Evolutionary conservation across 1,284 basidiomycete genomes (phyloP).

Genomic region (Malassezia obtusa): DNA sequence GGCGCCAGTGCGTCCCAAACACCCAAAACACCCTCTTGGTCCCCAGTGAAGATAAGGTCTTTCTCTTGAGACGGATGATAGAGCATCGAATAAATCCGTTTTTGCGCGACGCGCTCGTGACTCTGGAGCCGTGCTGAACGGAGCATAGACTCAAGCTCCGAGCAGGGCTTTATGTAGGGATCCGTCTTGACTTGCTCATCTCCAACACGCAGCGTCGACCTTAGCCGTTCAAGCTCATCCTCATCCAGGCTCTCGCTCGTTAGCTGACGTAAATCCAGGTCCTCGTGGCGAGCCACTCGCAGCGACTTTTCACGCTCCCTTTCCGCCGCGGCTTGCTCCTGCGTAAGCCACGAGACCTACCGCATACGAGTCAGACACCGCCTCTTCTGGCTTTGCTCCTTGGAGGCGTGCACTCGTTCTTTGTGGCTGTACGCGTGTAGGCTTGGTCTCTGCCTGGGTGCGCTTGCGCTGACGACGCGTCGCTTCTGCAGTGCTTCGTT

Average conservation of each 20-base stretch:
- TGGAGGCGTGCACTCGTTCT: constrained; percentile 26
- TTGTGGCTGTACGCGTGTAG: constrained; percentile 19
- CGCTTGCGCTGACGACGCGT: constrained; percentile 18
- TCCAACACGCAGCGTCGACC: neutral
- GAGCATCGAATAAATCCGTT: constrained; percentile 36
- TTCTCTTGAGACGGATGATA: constrained; percentile 36
- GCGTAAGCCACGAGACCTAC: neutral
- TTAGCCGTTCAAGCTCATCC: constrained; percentile 14
- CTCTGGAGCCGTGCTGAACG: constrained; percentile 32
- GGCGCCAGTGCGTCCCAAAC: constrained; percentile 35
- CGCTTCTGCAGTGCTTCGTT: constrained; percentile 7
- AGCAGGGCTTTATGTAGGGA: constrained; percentile 8
- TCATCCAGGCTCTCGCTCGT: constrained; percentile 4
- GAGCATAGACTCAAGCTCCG: constrained; percentile 25
- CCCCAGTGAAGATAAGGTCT: constrained; percentile 41
- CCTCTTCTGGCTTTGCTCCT: constrained; percentile 11
- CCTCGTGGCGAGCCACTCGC: constrained; percentile 13
- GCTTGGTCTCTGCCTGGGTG: constrained; percentile 11
- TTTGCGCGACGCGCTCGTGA: constrained; percentile 29
- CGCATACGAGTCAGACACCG: neutral
- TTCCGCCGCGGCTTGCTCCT: constrained; percentile 17
- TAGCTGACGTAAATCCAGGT: constrained; percentile 19
- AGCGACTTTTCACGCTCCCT: neutral
- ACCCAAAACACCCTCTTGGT: constrained; percentile 40
- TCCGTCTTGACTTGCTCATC: neutral